A percentile compares a stretch with the other conserved stretches of the same genome.
phyloP scores from a whole-genome alignment of 768 basidiomycete species.

The Suillus decipiens region DNA sequence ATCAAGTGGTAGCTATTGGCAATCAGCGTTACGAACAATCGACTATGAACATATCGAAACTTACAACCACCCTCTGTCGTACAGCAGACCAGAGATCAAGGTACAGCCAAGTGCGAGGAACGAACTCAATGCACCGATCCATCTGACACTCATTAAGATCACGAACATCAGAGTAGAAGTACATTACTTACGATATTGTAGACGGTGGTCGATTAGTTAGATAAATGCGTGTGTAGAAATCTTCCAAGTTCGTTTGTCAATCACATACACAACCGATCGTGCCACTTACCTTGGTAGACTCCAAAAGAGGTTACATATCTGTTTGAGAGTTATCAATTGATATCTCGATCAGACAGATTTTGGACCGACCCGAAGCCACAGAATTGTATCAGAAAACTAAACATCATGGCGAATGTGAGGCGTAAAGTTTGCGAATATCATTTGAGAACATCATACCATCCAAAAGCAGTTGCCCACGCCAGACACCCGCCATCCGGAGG shows the following conservation, averaged over 20 bases:
- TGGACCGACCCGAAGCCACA: conserved; percentile 28
- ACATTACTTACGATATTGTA: conserved; percentile 28
- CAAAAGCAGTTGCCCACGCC: conserved; percentile 16
- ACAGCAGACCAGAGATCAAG: conserved; percentile 41
- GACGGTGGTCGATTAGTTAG: conserved; percentile 30
- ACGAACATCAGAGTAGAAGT: conserved; percentile 26
- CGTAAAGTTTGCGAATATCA: background rate
- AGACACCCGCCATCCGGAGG: conserved; percentile 11
- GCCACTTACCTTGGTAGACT: conserved; percentile 31
- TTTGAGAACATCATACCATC: conserved; percentile 10
- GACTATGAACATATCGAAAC: background rate
- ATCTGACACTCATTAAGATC: conserved; percentile 18
- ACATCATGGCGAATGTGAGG: background rate
- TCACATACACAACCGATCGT: background rate
- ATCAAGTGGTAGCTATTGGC: conserved; percentile 7
- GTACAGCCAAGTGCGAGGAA: conserved; percentile 39
- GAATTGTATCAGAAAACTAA: conserved; percentile 28
- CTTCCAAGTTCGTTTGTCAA: conserved; percentile 20
- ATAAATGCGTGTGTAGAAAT: conserved; percentile 36
- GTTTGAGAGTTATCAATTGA: background rate
- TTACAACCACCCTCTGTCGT: conserved; percentile 49
- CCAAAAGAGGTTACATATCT: conserved; percentile 33
- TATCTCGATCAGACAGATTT: background rate
- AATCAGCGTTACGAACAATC: conserved; percentile 29
- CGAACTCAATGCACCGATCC: conserved; percentile 46